These are phyloP conservation scores for Trypanosoma conorhini DNA, from an alignment of 208 protist species.

Conservation along the genomic window DNA sequence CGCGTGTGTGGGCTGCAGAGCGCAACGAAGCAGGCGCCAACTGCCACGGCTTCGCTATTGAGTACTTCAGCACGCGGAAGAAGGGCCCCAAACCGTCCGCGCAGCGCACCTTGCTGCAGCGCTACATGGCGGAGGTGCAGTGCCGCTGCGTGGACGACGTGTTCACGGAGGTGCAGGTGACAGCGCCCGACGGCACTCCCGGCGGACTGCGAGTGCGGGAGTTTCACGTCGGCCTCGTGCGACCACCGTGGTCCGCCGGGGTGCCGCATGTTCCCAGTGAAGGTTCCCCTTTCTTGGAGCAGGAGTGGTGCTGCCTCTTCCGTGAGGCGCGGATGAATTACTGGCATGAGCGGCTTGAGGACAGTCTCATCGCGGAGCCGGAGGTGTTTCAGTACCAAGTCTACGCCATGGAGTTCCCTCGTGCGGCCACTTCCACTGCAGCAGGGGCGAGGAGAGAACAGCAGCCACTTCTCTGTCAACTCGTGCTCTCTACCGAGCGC, in stretches of 20 bases:
- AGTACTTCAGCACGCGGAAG: constrained; percentile 19
- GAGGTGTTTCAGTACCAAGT: constrained; percentile 28
- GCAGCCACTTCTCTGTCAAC: constrained; percentile 22
- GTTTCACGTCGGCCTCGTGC: constrained; percentile 24
- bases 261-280: not conserved
- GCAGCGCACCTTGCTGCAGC: constrained; percentile 13
- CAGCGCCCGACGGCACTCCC: not conserved
- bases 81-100: not conserved
- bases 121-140: constrained; percentile 12
- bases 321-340: constrained; percentile 26
- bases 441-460: not conserved
- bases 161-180: constrained; percentile 20
- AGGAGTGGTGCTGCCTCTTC: constrained; percentile 24
- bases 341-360: constrained; percentile 29
- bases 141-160: constrained; percentile 19
- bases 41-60: constrained; percentile 25
- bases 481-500: constrained; percentile 26
- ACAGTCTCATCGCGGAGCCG: constrained; percentile 19
- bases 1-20: constrained; percentile 7
- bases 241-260: not conserved
- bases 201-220: constrained; percentile 25
- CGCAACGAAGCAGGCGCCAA: not conserved
- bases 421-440: not conserved
- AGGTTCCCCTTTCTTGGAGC: constrained; percentile 18
- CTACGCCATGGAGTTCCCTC: constrained; percentile 22